These are phyloP conservation scores for Tritrichomonas foetus DNA, from an alignment of 208 protist species.

Conservation along the genomic window DNA sequence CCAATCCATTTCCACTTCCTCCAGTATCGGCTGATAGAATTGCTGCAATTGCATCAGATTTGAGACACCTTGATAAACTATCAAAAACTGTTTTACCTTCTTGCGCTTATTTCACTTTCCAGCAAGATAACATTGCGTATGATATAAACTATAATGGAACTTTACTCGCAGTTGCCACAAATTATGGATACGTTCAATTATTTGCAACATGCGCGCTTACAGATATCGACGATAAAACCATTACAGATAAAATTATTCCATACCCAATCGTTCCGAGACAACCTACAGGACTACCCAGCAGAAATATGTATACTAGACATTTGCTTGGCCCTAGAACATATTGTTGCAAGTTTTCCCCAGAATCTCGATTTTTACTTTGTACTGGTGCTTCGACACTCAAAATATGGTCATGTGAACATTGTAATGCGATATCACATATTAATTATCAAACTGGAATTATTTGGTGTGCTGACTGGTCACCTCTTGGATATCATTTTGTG, in stretches of 20 bases:
- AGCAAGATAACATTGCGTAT: background rate
- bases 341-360: background rate
- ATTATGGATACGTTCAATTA: background rate
- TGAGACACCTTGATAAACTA: background rate
- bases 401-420: background rate
- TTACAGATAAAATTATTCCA: background rate
- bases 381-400: background rate
- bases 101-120: constrained; percentile 12
- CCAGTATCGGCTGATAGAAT: background rate
- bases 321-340: background rate
- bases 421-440: background rate
- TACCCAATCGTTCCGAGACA: background rate
- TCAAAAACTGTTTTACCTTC: background rate
- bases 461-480: constrained; percentile 16
- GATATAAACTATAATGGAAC: background rate
- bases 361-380: background rate
- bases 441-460: background rate
- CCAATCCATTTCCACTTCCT: background rate
- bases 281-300: no score
- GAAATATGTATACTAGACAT: background rate
- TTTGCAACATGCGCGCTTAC: background rate
- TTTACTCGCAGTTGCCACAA: background rate
- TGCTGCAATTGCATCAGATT: background rate
- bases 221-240: background rate
- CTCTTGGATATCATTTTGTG: background rate